phyloP scores from a whole-genome alignment of 208 protist genomes.

The Plasmodiophora brassicae region DNA sequence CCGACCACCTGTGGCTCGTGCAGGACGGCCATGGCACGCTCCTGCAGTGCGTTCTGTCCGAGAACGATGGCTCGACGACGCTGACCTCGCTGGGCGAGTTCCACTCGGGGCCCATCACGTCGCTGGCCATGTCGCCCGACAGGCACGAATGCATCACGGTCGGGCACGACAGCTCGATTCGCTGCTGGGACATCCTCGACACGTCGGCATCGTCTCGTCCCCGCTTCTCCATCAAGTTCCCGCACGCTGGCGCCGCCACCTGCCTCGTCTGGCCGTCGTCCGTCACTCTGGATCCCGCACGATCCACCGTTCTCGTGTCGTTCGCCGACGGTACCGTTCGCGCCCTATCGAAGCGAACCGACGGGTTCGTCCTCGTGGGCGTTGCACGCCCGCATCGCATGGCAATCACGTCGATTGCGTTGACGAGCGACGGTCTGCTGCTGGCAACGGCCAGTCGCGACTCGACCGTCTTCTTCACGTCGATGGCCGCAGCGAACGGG shows the following conservation, averaged over 20 bases:
- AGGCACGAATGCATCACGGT: conserved; percentile 73
- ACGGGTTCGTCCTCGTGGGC: conserved; percentile 49
- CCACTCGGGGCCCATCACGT: conserved; percentile 79
- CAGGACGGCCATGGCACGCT: conserved; percentile 71
- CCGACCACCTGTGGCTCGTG: conserved; percentile 65
- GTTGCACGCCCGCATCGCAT: conserved; percentile 67
- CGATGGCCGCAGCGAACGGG: conserved; percentile 48
- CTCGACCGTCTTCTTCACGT: conserved; percentile 84
- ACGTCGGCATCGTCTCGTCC: conserved; percentile 64
- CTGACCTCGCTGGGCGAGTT: conserved; percentile 56
- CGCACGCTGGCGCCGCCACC: neutral
- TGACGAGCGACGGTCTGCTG: conserved; percentile 61
- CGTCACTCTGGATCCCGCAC: neutral
- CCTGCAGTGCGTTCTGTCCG: conserved; percentile 56
- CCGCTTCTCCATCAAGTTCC: conserved; percentile 44
- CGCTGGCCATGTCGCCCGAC: conserved; percentile 67
- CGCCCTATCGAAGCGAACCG: conserved; percentile 56
- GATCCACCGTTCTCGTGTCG: conserved; percentile 60
- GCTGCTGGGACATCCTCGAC: conserved; percentile 76
- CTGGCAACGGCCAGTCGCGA: conserved; percentile 74
- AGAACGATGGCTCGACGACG: neutral
- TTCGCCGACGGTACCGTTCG: conserved; percentile 77
- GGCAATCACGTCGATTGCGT: conserved; percentile 67
- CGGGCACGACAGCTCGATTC: conserved; percentile 79
- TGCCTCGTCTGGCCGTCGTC: too few relatives aligned